A percentile compares a stretch with the other conserved stretches of the same genome.
phyloP scores from a whole-genome alignment of 108 stramenopile genomes.

The Mediolabrus comicus region DNA sequence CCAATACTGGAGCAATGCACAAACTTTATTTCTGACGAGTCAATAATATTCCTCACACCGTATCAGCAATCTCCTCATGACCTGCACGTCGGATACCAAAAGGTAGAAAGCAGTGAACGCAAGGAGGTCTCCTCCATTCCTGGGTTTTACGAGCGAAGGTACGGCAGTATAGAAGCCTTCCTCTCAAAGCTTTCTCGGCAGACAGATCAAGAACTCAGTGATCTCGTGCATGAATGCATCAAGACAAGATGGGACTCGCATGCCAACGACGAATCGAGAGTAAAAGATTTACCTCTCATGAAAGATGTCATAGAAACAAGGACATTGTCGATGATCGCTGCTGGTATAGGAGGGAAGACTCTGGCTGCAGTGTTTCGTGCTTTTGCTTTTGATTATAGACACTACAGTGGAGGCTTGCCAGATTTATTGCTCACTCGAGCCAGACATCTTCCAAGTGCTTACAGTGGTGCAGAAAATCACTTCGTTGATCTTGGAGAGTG shows the following conservation, averaged over 20 bases:
- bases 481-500: constrained; percentile 77
- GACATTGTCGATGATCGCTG: constrained; percentile 72
- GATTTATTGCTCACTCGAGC: constrained; percentile 60
- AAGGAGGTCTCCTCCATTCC: not conserved
- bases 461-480: not conserved
- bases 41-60: constrained; percentile 62
- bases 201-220: constrained; percentile 38
- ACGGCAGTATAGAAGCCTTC: constrained; percentile 49
- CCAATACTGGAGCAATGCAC: not conserved
- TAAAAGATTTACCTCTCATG: constrained; percentile 47
- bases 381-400: constrained; percentile 78
- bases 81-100: constrained; percentile 66
- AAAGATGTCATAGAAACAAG: constrained; percentile 59
- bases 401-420: constrained; percentile 82
- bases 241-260: constrained; percentile 37
- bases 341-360: constrained; percentile 65
- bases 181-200: constrained; percentile 43
- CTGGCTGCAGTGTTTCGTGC: constrained; percentile 66
- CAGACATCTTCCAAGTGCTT: constrained; percentile 31
- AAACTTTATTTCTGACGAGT: constrained; percentile 12
- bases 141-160: constrained; percentile 64
- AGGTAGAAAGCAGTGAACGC: not conserved
- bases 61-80: constrained; percentile 85
- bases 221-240: constrained; percentile 58
- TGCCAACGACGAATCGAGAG: constrained; percentile 1